Evolutionary conservation across 257 asterid genomes (phyloP).

Genomic region (Solanum pimpinellifolium): DNA sequence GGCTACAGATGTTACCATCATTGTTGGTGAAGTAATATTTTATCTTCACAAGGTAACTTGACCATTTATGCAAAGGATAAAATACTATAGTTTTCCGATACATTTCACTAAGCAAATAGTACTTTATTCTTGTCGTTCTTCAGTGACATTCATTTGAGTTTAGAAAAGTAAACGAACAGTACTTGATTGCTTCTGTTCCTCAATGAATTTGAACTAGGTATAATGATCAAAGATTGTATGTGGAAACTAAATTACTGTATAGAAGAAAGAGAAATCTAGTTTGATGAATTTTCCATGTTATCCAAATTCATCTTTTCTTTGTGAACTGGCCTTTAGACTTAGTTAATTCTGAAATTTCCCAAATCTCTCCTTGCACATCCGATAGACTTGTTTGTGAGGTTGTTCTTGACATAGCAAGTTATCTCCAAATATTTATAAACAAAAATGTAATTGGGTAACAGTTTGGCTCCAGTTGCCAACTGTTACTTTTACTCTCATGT

Average conservation of each 20-base stretch:
- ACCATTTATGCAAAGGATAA: background rate
- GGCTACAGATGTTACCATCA: conserved; percentile 55
- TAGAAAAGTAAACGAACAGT: background rate
- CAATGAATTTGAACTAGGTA: background rate
- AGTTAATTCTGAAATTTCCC: background rate
- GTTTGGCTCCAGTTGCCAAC: background rate
- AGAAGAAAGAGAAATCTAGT: background rate
- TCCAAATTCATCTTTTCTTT: background rate
- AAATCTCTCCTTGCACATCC: background rate
- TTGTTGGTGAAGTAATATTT: conserved; percentile 53
- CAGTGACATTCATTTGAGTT: background rate
- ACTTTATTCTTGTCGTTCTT: background rate
- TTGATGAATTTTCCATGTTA: background rate
- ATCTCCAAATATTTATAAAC: background rate
- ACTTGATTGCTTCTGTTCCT: background rate
- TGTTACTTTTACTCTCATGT: background rate
- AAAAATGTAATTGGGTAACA: background rate
- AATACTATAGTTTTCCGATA: background rate
- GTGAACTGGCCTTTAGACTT: background rate
- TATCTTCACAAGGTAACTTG: conserved; percentile 84
- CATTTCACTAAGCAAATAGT: background rate
- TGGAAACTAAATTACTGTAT: background rate
- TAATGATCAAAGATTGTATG: background rate
- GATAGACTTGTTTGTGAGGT: background rate
- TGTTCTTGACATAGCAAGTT: background rate